These are phyloP conservation scores for Trametes sanguinea DNA, from an alignment of 768 basidiomycete genomes.

Conservation along the genomic window DNA sequence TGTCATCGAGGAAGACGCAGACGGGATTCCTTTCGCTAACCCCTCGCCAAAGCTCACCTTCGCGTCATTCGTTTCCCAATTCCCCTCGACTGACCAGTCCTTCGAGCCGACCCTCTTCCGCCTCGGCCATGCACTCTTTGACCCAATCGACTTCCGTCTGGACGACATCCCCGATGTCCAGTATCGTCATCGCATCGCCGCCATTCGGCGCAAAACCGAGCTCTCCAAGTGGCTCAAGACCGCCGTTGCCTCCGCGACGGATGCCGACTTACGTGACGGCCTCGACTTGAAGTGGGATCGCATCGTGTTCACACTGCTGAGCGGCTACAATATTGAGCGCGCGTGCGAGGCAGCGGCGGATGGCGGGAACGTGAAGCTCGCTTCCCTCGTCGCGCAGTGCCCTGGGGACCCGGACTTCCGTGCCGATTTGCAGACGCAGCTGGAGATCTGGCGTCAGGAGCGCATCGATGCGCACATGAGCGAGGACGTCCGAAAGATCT, in stretches of 20 bases:
- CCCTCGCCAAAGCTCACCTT: conserved; percentile 71
- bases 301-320: conserved; percentile 74
- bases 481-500: conserved; percentile 72
- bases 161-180: conserved; percentile 56
- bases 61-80: conserved; percentile 71
- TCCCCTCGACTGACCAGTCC: conserved; percentile 68
- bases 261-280: conserved; percentile 63
- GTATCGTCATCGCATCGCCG: conserved; percentile 57
- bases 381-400: conserved; percentile 86
- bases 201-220: conserved; percentile 74
- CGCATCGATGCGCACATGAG: conserved; percentile 69
- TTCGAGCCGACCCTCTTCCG: conserved; percentile 82
- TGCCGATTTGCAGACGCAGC: conserved; percentile 70
- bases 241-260: conserved; percentile 68
- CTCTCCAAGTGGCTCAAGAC: conserved; percentile 85
- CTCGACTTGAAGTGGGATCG: conserved; percentile 47
- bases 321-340: conserved; percentile 85
- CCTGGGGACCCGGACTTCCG: conserved; percentile 76
- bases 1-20: conserved; percentile 67
- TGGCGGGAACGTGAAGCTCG: conserved; percentile 78
- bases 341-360: conserved; percentile 77
- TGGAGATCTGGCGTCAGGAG: conserved; percentile 82
- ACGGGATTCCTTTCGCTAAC: conserved; percentile 67
- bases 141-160: conserved; percentile 71
- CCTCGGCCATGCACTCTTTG: conserved; percentile 88